phyloP scores from a whole-genome alignment of 768 basidiomycete genomes.

The Xerocomellus dryophilus region DNA sequence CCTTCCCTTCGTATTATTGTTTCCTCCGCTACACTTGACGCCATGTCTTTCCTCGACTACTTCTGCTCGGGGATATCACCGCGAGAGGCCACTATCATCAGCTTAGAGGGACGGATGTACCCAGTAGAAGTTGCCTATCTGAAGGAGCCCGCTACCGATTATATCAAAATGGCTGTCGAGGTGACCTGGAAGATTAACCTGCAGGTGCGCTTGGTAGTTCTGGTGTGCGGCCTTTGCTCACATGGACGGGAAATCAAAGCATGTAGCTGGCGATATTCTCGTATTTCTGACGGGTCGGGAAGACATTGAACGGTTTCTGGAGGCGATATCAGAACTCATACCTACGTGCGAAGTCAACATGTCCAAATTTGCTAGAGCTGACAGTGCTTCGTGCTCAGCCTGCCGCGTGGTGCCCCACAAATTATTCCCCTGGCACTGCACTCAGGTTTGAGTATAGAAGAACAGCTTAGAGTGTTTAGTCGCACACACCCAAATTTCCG shows the following conservation, averaged over 20 bases:
- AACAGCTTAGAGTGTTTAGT: slow-evolving; percentile 85
- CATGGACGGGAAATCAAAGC: slow-evolving; percentile 39
- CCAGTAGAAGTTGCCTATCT: slow-evolving; percentile 94
- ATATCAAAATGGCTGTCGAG: slow-evolving; percentile 77
- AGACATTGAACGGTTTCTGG: slow-evolving; percentile 88
- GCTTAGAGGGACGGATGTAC: slow-evolving; percentile 90
- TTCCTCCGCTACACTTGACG: slow-evolving; percentile 96
- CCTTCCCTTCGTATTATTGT: slow-evolving; percentile 88
- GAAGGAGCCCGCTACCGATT: slow-evolving; percentile 72
- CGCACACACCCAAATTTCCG: slow-evolving; percentile 69
- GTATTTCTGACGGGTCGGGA: slow-evolving; percentile 95
- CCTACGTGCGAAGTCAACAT: slow-evolving; percentile 48
- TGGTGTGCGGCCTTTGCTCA: not conserved
- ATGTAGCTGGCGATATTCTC: slow-evolving; percentile 83
- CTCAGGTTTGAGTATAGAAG: slow-evolving; percentile 83
- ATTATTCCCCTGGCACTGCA: slow-evolving; percentile 76
- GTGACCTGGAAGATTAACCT: slow-evolving; percentile 78
- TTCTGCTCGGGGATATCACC: slow-evolving; percentile 65
- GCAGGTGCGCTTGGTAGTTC: slow-evolving; percentile 48
- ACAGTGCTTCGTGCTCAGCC: slow-evolving; percentile 31
- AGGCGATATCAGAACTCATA: slow-evolving; percentile 74
- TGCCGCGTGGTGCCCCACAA: slow-evolving; percentile 52
- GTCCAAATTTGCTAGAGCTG: not conserved
- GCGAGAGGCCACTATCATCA: slow-evolving; percentile 79
- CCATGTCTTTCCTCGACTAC: slow-evolving; percentile 82